A percentile compares a stretch with the other conserved stretches of the same genome.
Conservation (phyloP, 768 basidiomycete genomes). For the Hericium erinaceus region DNA sequence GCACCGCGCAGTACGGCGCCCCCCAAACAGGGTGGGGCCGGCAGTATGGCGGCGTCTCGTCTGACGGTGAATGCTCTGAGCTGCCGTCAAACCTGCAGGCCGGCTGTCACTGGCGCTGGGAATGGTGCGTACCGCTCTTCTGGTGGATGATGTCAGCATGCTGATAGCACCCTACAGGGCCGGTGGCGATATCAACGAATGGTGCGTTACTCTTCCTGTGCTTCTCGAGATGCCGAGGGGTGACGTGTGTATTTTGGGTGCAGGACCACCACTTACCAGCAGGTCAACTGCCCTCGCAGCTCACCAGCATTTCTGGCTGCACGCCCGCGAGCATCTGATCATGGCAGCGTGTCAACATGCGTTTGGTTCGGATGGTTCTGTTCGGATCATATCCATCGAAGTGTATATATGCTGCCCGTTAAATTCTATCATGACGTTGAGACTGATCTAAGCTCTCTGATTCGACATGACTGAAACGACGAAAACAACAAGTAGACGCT, state of each 20-base stretch:
- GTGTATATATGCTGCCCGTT: too few relatives aligned
- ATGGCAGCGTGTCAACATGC: not conserved
- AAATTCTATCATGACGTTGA: too few relatives aligned
- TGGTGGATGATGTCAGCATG: not conserved
- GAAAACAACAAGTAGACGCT: too few relatives aligned
- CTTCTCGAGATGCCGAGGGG: not conserved
- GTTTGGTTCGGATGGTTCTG: too few relatives aligned
- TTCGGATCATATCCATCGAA: too few relatives aligned
- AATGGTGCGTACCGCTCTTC: slow-evolving; percentile 9
- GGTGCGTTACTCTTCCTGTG: not conserved
- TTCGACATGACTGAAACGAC: too few relatives aligned
- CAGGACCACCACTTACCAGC: slow-evolving; percentile 12
- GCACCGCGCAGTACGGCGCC: slow-evolving; percentile 14
- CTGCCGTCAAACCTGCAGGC: slow-evolving; percentile 17
- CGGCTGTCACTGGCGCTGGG: slow-evolving; percentile 19
- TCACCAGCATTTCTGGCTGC: slow-evolving; percentile 16
- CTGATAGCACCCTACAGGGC: not conserved
- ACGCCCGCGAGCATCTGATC: slow-evolving; percentile 6
- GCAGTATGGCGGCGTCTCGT: slow-evolving; percentile 14
- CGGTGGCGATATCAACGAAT: not conserved
- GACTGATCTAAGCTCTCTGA: too few relatives aligned
- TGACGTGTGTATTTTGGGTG: not conserved
- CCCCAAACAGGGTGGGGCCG: slow-evolving; percentile 10
- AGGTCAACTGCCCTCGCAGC: slow-evolving; percentile 17
- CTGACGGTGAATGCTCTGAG: slow-evolving; percentile 15